Conservation (phyloP, 306 rosid genomes). For the Argentina anserina region DNA sequence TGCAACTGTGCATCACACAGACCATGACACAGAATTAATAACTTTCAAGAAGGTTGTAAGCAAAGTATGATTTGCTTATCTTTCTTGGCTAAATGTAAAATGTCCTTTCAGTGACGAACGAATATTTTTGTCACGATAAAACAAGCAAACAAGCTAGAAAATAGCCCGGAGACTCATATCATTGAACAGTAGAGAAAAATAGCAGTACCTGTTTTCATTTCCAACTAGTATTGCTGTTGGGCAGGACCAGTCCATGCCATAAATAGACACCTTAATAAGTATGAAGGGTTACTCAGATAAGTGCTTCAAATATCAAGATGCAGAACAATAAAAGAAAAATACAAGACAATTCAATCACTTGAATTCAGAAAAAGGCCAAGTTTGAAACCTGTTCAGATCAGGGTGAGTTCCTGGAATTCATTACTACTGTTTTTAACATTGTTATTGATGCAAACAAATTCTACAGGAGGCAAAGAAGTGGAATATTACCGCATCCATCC, state of each 20-base stretch:
- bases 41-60: not conserved
- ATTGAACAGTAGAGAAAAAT: not conserved
- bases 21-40: not conserved
- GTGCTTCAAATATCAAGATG: not conserved
- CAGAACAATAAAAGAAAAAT: not conserved
- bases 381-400: not conserved
- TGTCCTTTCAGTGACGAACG: not conserved
- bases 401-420: not conserved
- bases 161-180: not conserved
- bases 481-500: conserved; percentile 62
- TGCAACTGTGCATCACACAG: not conserved
- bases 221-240: conserved; percentile 92
- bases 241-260: conserved; percentile 83
- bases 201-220: conserved; percentile 72
- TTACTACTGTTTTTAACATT: not conserved
- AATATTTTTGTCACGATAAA: not conserved
- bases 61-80: not conserved
- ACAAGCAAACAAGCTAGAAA: not conserved
- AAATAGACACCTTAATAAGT: conserved; percentile 59
- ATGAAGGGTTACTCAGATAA: conserved; percentile 23
- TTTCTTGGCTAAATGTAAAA: not conserved
- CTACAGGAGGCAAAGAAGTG: not conserved
- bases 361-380: not conserved
- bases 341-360: not conserved
- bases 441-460: not conserved